Base-by-base conservation (phyloP, 805 yeast genomes). In the Pichia rugopelliculosa region DNA sequence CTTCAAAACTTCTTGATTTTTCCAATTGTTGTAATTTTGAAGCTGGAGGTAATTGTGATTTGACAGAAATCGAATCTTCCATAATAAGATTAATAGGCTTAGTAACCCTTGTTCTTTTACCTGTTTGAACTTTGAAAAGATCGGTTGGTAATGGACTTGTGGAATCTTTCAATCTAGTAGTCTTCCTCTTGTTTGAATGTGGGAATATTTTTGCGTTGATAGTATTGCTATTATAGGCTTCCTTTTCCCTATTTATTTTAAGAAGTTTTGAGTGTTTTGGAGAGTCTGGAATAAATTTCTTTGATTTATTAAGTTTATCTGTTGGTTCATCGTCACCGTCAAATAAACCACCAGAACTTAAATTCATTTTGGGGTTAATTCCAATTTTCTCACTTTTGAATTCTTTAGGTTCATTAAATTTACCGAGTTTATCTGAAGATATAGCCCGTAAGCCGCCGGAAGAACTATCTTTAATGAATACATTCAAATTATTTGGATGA, bases 271-370 rank as follows among this genome's bases (percentile, higher is more conserved):
- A 15, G 24, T 24, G 25, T 3, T 30, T 30, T 30, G 18, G 6
- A 30, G 18, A 17, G 4, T 30, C 7, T 8, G 18, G 9, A 6
- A n/a, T n/a, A n/a, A 3, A 2, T 10, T 30, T n/a, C 9, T 4
- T 30, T 30, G 18, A 3, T 15, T 8, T 30, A n/a, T 30, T n/a
- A n/a, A 15, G 6, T 13, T 30, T 30, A 5, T n/a, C 18, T 6
- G 7, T 8, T 6, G 34, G 17, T 20, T 40, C 26, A 13, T 40
- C 24, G 12, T 39, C 43, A 39, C 20, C 37, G 21, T 25, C 47
- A 9, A 44, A 44, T n/a, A 44, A 39, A 12, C 42, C 33, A 23
- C 47, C 47, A n/a, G 26, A 7, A n/a, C 23, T 23, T 3, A 44
- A 4, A 22, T 38, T 23, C 27, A 44, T n/a, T 8, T 13, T 44